phyloP scores from a whole-genome alignment of 306 rosid species.

The Glycyrrhiza uralensis region DNA sequence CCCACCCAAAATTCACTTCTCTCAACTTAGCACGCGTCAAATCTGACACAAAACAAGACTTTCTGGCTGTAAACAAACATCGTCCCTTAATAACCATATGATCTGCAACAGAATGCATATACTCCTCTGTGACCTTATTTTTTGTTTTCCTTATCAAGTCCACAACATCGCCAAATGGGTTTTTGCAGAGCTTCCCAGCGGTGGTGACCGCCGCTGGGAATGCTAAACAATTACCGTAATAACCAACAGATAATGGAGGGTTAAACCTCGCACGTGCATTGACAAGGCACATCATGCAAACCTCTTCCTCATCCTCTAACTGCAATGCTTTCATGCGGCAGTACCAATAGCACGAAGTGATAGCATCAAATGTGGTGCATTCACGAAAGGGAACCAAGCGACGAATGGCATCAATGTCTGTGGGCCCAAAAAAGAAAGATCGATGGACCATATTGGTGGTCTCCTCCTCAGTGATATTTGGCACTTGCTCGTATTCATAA shows the following conservation, averaged over 20 bases:
- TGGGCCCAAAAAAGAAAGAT: slow-evolving; percentile 22
- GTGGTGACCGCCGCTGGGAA: neutral
- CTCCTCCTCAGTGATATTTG: neutral
- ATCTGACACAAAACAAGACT: slow-evolving; percentile 18
- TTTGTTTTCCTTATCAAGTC: slow-evolving; percentile 34
- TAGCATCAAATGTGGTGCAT: slow-evolving; percentile 23
- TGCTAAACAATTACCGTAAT: slow-evolving; percentile 24
- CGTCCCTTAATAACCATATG: slow-evolving; percentile 28
- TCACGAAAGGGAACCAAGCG: neutral
- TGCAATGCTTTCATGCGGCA: slow-evolving; percentile 29
- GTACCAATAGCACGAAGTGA: slow-evolving; percentile 23
- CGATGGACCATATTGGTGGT: neutral
- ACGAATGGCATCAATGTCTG: neutral
- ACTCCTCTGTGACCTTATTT: slow-evolving; percentile 26
- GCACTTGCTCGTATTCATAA: neutral
- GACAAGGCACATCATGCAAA: neutral
- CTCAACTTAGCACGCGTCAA: neutral
- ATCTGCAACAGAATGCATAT: slow-evolving; percentile 35
- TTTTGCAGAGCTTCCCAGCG: neutral
- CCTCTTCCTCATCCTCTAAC: neutral
- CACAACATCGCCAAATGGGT: slow-evolving; percentile 6
- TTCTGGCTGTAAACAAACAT: neutral
- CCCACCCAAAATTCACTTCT: slow-evolving; percentile 55
- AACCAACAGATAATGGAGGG: neutral
- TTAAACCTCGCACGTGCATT: neutral